Percentiles rank a stretch among this genome's conserved stretches.
phyloP scores from a whole-genome alignment of 495 filamentous ascomycete species.

The Aspergillus hancockii region DNA sequence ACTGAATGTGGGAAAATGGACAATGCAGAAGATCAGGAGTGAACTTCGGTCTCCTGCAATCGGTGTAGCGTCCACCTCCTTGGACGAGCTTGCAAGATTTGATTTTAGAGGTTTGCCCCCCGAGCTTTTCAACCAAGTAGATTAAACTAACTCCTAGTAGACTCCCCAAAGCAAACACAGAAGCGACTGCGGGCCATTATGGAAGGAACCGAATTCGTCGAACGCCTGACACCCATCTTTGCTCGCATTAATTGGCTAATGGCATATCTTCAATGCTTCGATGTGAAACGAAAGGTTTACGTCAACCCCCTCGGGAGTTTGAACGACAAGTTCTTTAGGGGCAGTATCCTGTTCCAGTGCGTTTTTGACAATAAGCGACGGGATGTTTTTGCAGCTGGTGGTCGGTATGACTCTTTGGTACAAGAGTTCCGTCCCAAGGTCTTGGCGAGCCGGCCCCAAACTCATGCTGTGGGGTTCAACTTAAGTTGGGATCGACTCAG shows the following conservation, averaged over 20 bases:
- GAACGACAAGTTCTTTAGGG: constrained; percentile 90
- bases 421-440: constrained; percentile 46
- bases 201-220: constrained; percentile 66
- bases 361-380: constrained; percentile 81
- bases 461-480: constrained; percentile 88
- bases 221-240: constrained; percentile 69
- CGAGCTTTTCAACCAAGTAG: constrained; percentile 1
- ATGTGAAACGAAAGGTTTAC: constrained; percentile 76
- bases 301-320: constrained; percentile 83
- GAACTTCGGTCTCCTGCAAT: constrained; percentile 79
- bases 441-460: constrained; percentile 39
- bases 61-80: constrained; percentile 81
- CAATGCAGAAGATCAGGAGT: constrained; percentile 80
- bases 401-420: constrained; percentile 88
- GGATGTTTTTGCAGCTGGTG: constrained; percentile 90
- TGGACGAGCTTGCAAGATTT: constrained; percentile 88
- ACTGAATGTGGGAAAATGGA: constrained; percentile 79
- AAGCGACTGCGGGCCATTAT: constrained; percentile 70
- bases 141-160: constrained; percentile 39
- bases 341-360: constrained; percentile 88
- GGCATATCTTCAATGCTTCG: constrained; percentile 72
- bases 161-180: constrained; percentile 72
- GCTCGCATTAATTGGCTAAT: constrained; percentile 76
- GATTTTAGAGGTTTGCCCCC: constrained; percentile 73
- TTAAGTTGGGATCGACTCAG: constrained; percentile 83